A percentile compares a stretch with the other conserved stretches of the same genome.
Conservation (phyloP, 768 basidiomycete genomes). For the Lanmaoa pseudosensibilis region DNA sequence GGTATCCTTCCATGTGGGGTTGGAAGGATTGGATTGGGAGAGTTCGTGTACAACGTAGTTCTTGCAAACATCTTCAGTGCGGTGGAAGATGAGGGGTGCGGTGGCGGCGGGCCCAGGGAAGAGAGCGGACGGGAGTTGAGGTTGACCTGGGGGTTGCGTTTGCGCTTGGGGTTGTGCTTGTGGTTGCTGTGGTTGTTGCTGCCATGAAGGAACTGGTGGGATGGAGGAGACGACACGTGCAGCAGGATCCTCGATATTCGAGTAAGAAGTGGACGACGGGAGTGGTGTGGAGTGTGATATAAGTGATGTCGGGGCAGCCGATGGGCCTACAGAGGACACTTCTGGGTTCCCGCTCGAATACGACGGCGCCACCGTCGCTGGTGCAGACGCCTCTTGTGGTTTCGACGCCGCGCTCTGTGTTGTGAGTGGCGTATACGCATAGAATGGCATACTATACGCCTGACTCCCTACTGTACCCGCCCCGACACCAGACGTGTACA, state of each 20-base stretch:
- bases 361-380: not conserved
- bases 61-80: constrained; percentile 54
- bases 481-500: constrained; percentile 10
- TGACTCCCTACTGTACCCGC: constrained; percentile 15
- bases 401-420: constrained; percentile 13
- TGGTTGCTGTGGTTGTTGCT: not conserved
- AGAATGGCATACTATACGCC: constrained; percentile 27
- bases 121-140: constrained; percentile 5
- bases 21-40: constrained; percentile 43
- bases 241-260: not conserved
- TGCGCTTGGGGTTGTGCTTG: not conserved
- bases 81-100: constrained; percentile 25
- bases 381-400: not conserved
- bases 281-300: not conserved
- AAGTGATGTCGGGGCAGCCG: not conserved
- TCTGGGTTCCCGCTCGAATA: not conserved
- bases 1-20: constrained; percentile 67
- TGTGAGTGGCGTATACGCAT: constrained; percentile 20
- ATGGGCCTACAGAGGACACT: not conserved
- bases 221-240: not conserved
- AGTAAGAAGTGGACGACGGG: not conserved
- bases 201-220: not conserved
- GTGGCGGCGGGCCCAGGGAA: constrained; percentile 13
- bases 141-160: not conserved
- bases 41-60: constrained; percentile 73